Evolutionary conservation across 192 early-diverging fungal species (phyloP).

Genomic region (Lunasporangiospora selenospora): DNA sequence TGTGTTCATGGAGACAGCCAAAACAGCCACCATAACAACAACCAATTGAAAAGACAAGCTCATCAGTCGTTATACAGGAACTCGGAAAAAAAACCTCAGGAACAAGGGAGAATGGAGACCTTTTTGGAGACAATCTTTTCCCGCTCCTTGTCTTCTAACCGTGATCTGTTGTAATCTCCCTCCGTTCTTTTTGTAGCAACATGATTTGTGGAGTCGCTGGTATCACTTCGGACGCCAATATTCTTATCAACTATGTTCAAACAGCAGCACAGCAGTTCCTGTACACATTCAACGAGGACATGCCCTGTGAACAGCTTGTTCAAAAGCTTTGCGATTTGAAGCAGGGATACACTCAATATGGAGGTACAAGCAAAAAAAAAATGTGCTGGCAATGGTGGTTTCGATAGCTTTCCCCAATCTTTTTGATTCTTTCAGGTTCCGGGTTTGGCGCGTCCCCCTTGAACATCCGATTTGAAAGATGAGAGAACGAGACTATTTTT

Average conservation of each 20-base stretch:
- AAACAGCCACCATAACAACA: no score
- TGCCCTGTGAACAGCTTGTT: slow-evolving; percentile 95
- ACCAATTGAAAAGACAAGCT: no score
- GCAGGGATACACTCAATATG: slow-evolving; percentile 99
- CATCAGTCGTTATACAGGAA: no score
- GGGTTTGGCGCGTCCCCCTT: no score
- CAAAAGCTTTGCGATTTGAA: slow-evolving; percentile 96
- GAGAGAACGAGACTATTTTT: not conserved
- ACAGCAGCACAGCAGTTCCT: slow-evolving; percentile 88
- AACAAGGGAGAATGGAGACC: no score
- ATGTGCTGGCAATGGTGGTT: no score
- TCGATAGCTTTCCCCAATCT: no score
- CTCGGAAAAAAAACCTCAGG: no score
- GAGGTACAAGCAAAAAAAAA: slow-evolving; percentile 64
- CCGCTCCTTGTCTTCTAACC: no score
- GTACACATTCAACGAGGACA: slow-evolving; percentile 87
- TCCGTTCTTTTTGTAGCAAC: slow-evolving; percentile 59
- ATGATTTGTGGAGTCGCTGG: slow-evolving; percentile 96
- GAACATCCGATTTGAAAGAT: not conserved
- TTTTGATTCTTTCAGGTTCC: no score
- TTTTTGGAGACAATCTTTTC: no score
- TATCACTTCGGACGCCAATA: slow-evolving; percentile 96
- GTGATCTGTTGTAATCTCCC: not conserved
- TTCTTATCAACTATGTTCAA: slow-evolving; percentile 89
- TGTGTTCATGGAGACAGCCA: no score